These are phyloP conservation scores for Phyllosticta paracitricarpa DNA, from an alignment of 2,329 filamentous ascomycete species.

Conservation along the genomic window DNA sequence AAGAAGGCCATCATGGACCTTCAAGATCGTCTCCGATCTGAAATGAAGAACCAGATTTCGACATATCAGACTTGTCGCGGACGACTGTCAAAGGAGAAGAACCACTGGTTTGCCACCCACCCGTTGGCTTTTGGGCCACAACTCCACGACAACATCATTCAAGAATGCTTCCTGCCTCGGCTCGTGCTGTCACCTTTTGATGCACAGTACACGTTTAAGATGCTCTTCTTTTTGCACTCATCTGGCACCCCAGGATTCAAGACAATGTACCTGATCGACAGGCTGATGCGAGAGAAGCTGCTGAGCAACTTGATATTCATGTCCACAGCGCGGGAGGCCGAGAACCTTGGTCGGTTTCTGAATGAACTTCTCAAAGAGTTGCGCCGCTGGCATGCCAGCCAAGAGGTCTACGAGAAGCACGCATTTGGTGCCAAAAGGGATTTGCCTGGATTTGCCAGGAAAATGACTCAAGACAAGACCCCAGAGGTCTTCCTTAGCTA, in stretches of 20 bases:
- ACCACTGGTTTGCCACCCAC: slow-evolving; percentile 64
- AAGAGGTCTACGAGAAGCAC: slow-evolving; percentile 68
- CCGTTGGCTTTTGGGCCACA: slow-evolving; percentile 47
- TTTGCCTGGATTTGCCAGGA: slow-evolving; percentile 69
- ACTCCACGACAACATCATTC: slow-evolving; percentile 68
- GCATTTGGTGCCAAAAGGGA: slow-evolving; percentile 57
- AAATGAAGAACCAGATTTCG: slow-evolving; percentile 60
- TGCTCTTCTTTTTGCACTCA: slow-evolving; percentile 80
- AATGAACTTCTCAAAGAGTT: slow-evolving; percentile 73
- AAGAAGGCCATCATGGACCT: slow-evolving; percentile 60
- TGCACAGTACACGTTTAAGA: slow-evolving; percentile 77
- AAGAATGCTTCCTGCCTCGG: slow-evolving; percentile 87
- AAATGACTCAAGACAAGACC: slow-evolving; percentile 55
- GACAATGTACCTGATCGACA: slow-evolving; percentile 71
- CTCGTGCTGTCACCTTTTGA: slow-evolving; percentile 75
- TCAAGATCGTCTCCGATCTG: slow-evolving; percentile 59
- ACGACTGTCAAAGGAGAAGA: slow-evolving; percentile 65
- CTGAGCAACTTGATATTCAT: slow-evolving; percentile 77
- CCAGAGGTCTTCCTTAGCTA: slow-evolving; percentile 67
- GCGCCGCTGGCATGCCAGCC: slow-evolving; percentile 72
- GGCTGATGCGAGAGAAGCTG: slow-evolving; percentile 73
- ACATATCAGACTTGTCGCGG: slow-evolving; percentile 47
- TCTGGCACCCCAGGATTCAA: slow-evolving; percentile 78
- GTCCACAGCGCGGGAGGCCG: slow-evolving; percentile 81
- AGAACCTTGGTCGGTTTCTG: slow-evolving; percentile 86